Evolutionary conservation across 352 stramenopile species (phyloP), one percentile per base, ranked within the genome.

Genomic region (Globisporangium radiosum): DNA sequence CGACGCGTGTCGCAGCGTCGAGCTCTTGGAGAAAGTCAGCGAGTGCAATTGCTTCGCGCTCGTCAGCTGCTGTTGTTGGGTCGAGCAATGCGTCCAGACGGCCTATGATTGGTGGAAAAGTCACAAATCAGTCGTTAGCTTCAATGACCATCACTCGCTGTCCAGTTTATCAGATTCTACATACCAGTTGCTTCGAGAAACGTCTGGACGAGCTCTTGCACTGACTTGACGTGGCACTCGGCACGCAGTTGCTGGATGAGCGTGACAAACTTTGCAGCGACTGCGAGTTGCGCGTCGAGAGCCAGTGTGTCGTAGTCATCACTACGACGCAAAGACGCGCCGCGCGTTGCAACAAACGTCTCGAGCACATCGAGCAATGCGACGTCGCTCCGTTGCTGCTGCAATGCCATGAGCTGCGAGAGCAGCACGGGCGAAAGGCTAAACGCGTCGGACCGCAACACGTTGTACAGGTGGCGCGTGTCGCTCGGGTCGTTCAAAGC

Each of bases 391-490:
- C 7, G 11, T 62, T 69, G 33, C 75, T 67, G 45, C 89, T 70
- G 40, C 75, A 77, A 49, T 87, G 40, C 76, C 78, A 92, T 88
- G 14, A 92, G 57, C 51, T 65, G 66, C 5, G 80, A 89, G 2
- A 92, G 57, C 9, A 88, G 47, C 25, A 77, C 61, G 3, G 78
- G 58, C 14, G 83, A 71, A n/a, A 92, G 78, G 17, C 52, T 60
- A 52, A 90, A 75, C 51, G 68, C 85, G 9, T 78, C 69, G 11
- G 83, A 92, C 3, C 83, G 78, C 19, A 92, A 63, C 7, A 92
- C 70, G 47, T 90, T 90, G 68, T 92, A 92, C 9, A 92, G 55
- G 52, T 90, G 76, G 9, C 76, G 76, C 9, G 83, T 87, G 53
- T 92, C 80, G 44, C 70, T 88, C 1, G 83, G 80, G 44, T 65